Conservation (phyloP, 2,329 filamentous ascomycete species). For the Torrubiella hemipterigena region DNA sequence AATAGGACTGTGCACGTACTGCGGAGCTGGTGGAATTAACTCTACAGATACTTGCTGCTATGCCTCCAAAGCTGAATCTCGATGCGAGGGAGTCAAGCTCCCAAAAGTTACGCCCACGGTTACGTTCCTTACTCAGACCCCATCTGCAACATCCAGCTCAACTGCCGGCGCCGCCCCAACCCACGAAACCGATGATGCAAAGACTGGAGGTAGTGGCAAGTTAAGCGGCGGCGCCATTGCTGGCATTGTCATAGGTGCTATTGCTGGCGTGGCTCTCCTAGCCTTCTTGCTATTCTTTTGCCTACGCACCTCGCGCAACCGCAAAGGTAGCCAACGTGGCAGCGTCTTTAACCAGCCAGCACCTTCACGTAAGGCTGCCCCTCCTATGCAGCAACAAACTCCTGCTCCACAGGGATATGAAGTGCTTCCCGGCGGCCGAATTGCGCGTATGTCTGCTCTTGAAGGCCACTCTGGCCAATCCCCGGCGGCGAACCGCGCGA, state of each 20-base stretch:
- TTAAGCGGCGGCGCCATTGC: constrained; percentile 83
- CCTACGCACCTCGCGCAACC: constrained; percentile 34
- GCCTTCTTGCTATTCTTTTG: constrained; percentile 59
- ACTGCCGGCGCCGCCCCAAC: constrained; percentile 17
- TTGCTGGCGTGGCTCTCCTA: constrained; percentile 61
- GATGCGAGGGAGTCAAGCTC: constrained; percentile 65
- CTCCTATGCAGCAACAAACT: constrained; percentile 20
- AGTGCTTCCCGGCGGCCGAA: constrained; percentile 73
- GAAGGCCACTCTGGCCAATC: constrained; percentile 61
- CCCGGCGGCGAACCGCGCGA: constrained; percentile 37
- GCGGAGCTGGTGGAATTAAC: constrained; percentile 70
- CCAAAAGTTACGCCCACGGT: constrained; percentile 64
- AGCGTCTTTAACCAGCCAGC: constrained; percentile 86
- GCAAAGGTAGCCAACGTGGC: constrained; percentile 48
- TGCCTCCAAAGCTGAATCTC: constrained; percentile 59
- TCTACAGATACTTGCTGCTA: constrained; percentile 93
- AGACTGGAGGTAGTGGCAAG: constrained; percentile 17
- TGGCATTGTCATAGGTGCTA: constrained; percentile 73
- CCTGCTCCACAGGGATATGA: constrained; percentile 47
- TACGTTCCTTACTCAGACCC: constrained; percentile 37
- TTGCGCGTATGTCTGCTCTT: constrained; percentile 90
- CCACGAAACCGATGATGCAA: constrained; percentile 13
- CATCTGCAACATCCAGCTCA: constrained; percentile 8
- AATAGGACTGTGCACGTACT: constrained; percentile 77
- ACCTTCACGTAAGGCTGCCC: constrained; percentile 44